Evolutionary conservation across 257 asterid genomes (phyloP), one percentile per base, ranked within the genome.

Genomic region (Capsicum chinense): DNA sequence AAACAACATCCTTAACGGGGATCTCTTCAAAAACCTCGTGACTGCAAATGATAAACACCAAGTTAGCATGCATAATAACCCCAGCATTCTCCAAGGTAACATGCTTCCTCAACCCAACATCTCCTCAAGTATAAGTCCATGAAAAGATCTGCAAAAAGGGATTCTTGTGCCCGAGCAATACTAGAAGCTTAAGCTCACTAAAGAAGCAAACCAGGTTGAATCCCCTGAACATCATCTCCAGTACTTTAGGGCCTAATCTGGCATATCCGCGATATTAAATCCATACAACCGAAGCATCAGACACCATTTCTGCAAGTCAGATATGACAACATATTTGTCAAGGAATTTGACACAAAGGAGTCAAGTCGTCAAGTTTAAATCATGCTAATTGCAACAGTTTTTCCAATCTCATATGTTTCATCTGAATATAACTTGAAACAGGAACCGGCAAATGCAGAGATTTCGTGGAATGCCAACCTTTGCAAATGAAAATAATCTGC

Each of bases 321-420:
- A 90, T 88, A 90, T 90, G 87, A 95, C 91, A 85, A 94, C 97
- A 94, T 89, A 83, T 90, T 93, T 48, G 90, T 90, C 93, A 93
- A 86, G 80, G 97, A 95, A 83, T 93, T 94, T n/a, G 94, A 92
- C 83, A 94, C 93, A 85, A 86, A 93, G 19, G 90, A 68, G 47
- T 67, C 19, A 66, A 83, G 82, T 83, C 71, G 39, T 67, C 50
- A 67, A 83, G 82, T 83, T 92, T 95, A 91, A 81, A 16, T 95
- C 95, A 48, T 88, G 91, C 79, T 93, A 93, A 88, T 91, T 19
- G 98, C 88, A 79, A 91, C 85, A 62, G 97, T 91, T 93, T 97
- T 83, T 89, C 90, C 89, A 87, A 76, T 86, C 88, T 85, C 95
- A 95, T 90, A 79, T 87, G 85, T 86, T 84, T 83, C 88, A 85